phyloP scores from a whole-genome alignment of 164 flowering plant genomes.

The grape (Vitis vinifera) region DNA sequence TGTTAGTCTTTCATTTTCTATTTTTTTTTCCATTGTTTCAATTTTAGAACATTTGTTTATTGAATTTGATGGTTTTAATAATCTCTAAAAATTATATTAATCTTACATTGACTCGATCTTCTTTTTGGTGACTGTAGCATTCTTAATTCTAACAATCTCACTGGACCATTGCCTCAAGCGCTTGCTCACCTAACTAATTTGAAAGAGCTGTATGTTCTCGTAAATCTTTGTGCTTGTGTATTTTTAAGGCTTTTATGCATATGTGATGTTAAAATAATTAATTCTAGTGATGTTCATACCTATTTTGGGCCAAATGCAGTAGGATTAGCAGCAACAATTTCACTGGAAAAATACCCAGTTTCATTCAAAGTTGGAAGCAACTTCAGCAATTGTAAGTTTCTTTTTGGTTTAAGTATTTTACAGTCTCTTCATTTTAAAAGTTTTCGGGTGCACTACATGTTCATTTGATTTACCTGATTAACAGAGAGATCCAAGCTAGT shows the following conservation, averaged over 20 bases:
- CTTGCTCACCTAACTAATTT: no score
- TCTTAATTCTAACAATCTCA: not conserved
- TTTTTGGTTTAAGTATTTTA: not conserved
- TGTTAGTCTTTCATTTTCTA: constrained; percentile 19
- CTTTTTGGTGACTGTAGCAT: constrained; percentile 18
- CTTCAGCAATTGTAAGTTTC: constrained; percentile 33
- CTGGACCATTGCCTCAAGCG: no score
- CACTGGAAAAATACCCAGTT: constrained; percentile 32
- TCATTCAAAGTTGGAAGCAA: constrained; percentile 29
- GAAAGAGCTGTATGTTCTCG: no score
- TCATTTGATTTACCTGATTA: not conserved
- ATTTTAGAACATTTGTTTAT: not conserved
- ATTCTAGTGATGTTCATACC: no score
- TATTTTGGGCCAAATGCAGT: no score
- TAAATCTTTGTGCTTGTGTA: no score
- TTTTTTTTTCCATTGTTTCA: not conserved
- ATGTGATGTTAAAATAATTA: no score
- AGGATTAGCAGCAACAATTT: no score
- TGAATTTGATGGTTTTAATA: not conserved
- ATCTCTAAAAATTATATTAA: not conserved
- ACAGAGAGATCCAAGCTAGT: no score
- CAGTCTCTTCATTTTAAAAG: not conserved
- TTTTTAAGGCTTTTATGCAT: no score
- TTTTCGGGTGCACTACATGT: no score
- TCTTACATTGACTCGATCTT: not conserved